Evolutionary conservation across 768 basidiomycete species (phyloP), one percentile per base, ranked within the genome.

Genomic region (Auriscalpium vulgare): DNA sequence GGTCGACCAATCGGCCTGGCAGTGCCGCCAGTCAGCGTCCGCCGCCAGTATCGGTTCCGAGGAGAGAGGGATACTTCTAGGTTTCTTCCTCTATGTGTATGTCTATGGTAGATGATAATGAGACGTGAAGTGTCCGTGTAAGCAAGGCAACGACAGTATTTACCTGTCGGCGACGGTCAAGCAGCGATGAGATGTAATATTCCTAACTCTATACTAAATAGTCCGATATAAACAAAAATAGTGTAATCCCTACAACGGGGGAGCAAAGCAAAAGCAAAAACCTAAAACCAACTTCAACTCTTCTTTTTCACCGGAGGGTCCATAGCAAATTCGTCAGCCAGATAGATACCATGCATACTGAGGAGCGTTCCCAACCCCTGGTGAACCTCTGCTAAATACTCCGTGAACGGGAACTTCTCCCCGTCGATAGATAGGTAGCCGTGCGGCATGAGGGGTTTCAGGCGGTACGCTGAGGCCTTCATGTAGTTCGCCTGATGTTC

Each of bases 361-460:
- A 90, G 69, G 34, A 88, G 66, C 0, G 81, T 85, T 19, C 79
- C 88, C 23, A 88, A 67, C 11, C 79, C 78, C n/a, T 72, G 74
- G 62, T 89, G 83, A 10, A 87, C 83, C 67, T 92, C 88, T 3
- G 93, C 82, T 61, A 88, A 79, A 65, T 81, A 92, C 63, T 84
- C 81, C 65, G 83, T 77, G 60, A 88, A 87, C 10, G 87, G 87
- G 62, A 80, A 85, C 5, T 71, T 63, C 70, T 95, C 92, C 8
- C 92, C 92, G 61, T 95, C 92, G 16, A 95, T 75, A 13, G 86
- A 74, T 16, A 93, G 64, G 61, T 72, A 70, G 2, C 86, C 86
- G 36, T 80, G 74, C 3, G 71, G 51, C 2, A 73, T 64, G 35
- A 81, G 70, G 5, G 88, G 85, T 65, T 82, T 84, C 35, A 90